phyloP scores from a whole-genome alignment of 352 stramenopile genomes.

The Phytophthora vignae region DNA sequence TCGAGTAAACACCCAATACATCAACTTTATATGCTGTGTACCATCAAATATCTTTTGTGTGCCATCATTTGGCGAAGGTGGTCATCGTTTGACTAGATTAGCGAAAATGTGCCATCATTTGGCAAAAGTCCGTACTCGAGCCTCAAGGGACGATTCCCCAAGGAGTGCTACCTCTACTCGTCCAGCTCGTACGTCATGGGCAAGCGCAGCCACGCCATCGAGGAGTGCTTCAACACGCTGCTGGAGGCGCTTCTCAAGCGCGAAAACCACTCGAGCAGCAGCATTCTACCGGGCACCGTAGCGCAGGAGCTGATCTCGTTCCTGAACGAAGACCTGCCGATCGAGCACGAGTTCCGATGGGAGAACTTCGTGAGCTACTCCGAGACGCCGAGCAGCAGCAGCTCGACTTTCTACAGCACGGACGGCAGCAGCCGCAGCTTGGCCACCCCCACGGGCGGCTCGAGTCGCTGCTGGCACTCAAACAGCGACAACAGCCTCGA shows the following conservation, averaged over 20 bases:
- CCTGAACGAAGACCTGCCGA: slow-evolving; percentile 69
- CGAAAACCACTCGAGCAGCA: slow-evolving; percentile 52
- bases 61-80: no score
- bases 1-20: no score
- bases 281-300: slow-evolving; percentile 52
- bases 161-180: slow-evolving; percentile 54
- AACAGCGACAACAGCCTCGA: slow-evolving; percentile 37
- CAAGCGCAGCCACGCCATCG: slow-evolving; percentile 42
- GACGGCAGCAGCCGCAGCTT: slow-evolving; percentile 34
- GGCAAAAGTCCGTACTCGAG: no score
- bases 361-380: slow-evolving; percentile 50
- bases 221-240: slow-evolving; percentile 47
- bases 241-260: slow-evolving; percentile 50
- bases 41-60: no score
- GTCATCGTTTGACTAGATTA: no score
- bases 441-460: slow-evolving; percentile 15
- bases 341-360: slow-evolving; percentile 63
- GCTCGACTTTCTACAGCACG: slow-evolving; percentile 28
- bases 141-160: slow-evolving; percentile 68
- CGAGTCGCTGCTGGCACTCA: slow-evolving; percentile 24
- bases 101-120: no score
- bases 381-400: slow-evolving; percentile 55
- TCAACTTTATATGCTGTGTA: no score
- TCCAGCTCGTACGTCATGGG: slow-evolving; percentile 50
- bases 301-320: slow-evolving; percentile 70